These are phyloP conservation scores for Dothideomycetes sp. DNA, from an alignment of 2,329 filamentous ascomycete genomes.

Conservation along the genomic window DNA sequence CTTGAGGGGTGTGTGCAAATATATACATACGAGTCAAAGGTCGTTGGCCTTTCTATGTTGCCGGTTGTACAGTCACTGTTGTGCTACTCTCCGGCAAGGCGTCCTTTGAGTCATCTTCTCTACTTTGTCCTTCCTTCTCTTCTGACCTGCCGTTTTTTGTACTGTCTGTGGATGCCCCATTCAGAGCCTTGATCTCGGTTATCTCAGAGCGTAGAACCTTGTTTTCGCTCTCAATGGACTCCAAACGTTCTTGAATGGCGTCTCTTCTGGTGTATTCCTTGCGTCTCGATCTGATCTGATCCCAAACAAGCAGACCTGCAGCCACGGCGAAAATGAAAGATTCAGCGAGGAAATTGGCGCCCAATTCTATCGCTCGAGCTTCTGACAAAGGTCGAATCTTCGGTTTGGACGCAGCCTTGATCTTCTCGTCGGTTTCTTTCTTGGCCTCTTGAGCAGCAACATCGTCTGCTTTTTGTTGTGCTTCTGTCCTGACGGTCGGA, in stretches of 20 bases:
- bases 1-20: too few species aligned
- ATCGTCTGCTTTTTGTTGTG: conserved; percentile 49
- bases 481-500: conserved; percentile 55
- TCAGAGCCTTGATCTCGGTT: too few species aligned
- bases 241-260: conserved; percentile 50
- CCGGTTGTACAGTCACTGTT: too few species aligned
- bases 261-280: conserved; percentile 53
- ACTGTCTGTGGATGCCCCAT: too few species aligned
- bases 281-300: conserved; percentile 50
- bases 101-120: too few species aligned
- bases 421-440: conserved; percentile 36
- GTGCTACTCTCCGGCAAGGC: too few species aligned
- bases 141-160: too few species aligned
- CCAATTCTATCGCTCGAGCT: conserved; percentile 58
- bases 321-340: conserved; percentile 58
- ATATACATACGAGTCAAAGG: too few species aligned
- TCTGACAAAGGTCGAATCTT: conserved; percentile 57
- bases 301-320: conserved; percentile 52
- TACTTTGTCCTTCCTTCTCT: too few species aligned
- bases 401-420: conserved; percentile 34
- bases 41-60: too few species aligned
- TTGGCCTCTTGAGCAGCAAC: conserved; percentile 37
- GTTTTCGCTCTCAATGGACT: conserved; percentile 51
- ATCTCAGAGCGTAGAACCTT: too few species aligned
- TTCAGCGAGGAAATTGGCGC: conserved; percentile 61